Percentiles rank a stretch among this genome's conserved stretches.
Evolutionary conservation across 1,139 yeast genomes (phyloP).

Genomic region (Candida tropicalis): DNA sequence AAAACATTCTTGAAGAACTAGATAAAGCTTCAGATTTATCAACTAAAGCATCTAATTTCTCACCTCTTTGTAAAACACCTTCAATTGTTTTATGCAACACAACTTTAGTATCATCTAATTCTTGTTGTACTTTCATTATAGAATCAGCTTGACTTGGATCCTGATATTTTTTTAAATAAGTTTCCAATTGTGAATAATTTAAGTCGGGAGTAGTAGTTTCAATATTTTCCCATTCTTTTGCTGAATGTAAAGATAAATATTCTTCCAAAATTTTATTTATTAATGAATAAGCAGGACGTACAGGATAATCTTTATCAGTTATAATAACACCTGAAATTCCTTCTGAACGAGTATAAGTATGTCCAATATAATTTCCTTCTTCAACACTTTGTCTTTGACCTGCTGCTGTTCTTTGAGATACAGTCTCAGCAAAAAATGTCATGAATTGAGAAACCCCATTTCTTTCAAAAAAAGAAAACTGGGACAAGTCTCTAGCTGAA

Average conservation of each 20-base stretch:
- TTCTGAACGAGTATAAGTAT: conserved; percentile 86
- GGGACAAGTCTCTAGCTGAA: conserved; percentile 78
- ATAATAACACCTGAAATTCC: conserved; percentile 93
- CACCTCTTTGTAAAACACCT: conserved; percentile 93
- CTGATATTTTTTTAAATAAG: conserved; percentile 81
- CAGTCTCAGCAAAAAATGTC: conserved; percentile 92
- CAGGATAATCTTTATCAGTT: conserved; percentile 94
- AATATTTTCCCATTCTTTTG: conserved; percentile 64
- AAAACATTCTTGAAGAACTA: conserved; percentile 87
- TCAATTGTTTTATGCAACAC: conserved; percentile 96
- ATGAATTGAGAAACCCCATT: conserved; percentile 81
- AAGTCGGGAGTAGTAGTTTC: conserved; percentile 52
- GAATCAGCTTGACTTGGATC: conserved; percentile 98
- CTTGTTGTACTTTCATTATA: conserved; percentile 95
- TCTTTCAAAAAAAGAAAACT: conserved; percentile 87
- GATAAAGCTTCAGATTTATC: conserved; percentile 94
- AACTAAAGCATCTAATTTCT: conserved; percentile 88
- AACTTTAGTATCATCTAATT: conserved; percentile 95
- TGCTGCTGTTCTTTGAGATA: conserved; percentile 80
- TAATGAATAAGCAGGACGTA: conserved; percentile 94
- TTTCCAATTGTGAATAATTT: conserved; percentile 63
- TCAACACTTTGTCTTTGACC: conserved; percentile 96
- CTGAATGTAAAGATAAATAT: conserved; percentile 82
- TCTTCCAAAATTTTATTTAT: conserved; percentile 91
- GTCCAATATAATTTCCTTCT: conserved; percentile 90